Base-by-base conservation (phyloP, 371 early-diverging fungal species). In the Zancudomyces culisetae region DNA sequence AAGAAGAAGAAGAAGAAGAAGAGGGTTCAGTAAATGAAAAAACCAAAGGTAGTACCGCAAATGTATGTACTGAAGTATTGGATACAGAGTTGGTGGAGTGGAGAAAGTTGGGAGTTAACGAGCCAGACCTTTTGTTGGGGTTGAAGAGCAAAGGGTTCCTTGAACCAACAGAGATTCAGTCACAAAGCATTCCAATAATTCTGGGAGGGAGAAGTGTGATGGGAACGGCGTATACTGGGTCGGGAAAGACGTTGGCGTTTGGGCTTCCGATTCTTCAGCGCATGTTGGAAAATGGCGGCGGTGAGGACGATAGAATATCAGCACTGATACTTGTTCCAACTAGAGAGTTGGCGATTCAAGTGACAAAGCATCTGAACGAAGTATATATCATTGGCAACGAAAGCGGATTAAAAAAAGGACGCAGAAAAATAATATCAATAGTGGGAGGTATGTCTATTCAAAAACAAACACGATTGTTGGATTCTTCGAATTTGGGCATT, bases 221-320 rank as follows among this genome's bases (percentile, higher is more conserved):
- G 40, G 99, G 98, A 49, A 89, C 92, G 21, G 98, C 99, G 1
- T 90, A 93, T 57, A 99, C 99, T 73, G 89, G 89, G 60, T 87
- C 90, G 18, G 96, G 94, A 55, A 95, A 95, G 70, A 93, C 94
- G 1, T 62, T 93, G 42, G 87, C 90, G 0, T 95, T 90, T 67
- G 80, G 88, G 39, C 66, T 95, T 26, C 95, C 95, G 21, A 86
- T 93, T 30, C 59, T 86, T 28, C 72, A 83, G 26, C 65, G 71
- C 30, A 60, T 83, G 20, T 61, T 75, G 6, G 60, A 69, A 10
- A 57, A 68, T 54, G 63, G 68, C 1, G 12, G 52, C 50, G 57
- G 62, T 15, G 49, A 50, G 55, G 18, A 46, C 68, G 18, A 28
- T 66, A 53, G 40, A 55, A 27, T 55, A 67, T 39, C 56, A 66